Conservation (phyloP, 208 protist genomes). For the Crithidia expoeki region DNA sequence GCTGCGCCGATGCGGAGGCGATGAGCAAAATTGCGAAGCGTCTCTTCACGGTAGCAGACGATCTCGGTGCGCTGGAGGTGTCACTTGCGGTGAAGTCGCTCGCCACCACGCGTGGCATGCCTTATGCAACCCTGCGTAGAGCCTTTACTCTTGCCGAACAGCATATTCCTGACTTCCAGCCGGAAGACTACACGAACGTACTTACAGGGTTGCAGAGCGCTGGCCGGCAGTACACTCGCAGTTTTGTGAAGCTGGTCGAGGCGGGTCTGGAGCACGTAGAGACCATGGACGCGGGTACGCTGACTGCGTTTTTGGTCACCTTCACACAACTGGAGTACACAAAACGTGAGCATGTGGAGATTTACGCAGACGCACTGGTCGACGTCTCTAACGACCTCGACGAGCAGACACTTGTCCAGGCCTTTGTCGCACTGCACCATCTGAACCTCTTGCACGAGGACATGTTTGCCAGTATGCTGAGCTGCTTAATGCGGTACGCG, state of each 20-base stretch:
- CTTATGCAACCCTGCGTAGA: slow-evolving; percentile 49
- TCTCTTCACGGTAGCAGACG: slow-evolving; percentile 50
- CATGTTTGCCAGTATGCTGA: slow-evolving; percentile 61
- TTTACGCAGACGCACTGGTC: slow-evolving; percentile 86
- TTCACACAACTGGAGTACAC: slow-evolving; percentile 71
- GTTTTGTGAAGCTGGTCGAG: slow-evolving; percentile 68
- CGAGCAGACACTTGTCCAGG: slow-evolving; percentile 72
- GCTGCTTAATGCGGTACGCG: slow-evolving; percentile 49
- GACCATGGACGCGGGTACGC: slow-evolving; percentile 74
- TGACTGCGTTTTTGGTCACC: slow-evolving; percentile 69
- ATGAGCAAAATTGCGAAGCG: slow-evolving; percentile 65
- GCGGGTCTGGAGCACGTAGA: slow-evolving; percentile 77
- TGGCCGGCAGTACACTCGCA: slow-evolving; percentile 63
- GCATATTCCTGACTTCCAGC: slow-evolving; percentile 63
- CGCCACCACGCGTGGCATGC: slow-evolving; percentile 59
- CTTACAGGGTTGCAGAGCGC: slow-evolving; percentile 35
- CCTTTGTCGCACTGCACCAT: slow-evolving; percentile 69
- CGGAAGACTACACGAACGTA: slow-evolving; percentile 78
- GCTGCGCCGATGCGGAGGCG: slow-evolving; percentile 62
- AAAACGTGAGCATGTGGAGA: slow-evolving; percentile 80
- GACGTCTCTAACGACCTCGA: slow-evolving; percentile 69
- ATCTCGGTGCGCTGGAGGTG: slow-evolving; percentile 70
- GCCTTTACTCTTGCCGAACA: slow-evolving; percentile 53
- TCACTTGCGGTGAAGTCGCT: slow-evolving; percentile 46
- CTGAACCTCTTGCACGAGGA: slow-evolving; percentile 74